Base-by-base conservation (phyloP, 2,329 filamentous ascomycete species). In the Fusarium sp. region DNA sequence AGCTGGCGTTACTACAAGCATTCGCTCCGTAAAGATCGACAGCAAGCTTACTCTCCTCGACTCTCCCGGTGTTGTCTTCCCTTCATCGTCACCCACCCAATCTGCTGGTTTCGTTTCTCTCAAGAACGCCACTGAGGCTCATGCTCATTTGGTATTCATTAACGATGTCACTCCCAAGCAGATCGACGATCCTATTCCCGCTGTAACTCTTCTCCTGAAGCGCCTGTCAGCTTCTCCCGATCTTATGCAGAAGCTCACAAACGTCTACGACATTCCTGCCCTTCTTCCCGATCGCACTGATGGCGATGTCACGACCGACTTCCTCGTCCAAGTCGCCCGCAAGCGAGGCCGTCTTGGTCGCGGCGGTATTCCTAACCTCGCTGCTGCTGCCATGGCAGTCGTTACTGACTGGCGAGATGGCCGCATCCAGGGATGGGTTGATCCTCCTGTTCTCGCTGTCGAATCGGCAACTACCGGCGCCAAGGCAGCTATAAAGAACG, bases 351-450 rank as follows among this genome's bases (percentile, higher is more conserved):
- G 96, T 62, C 86, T 99, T 18, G 94, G 95, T 54, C 92, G 92
- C 74, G 95, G 95, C 23, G 96, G 96, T 69, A 88, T 98, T 18
- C 96, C 96, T 45, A 99, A 98, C 81, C 82, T 98, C 64, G 87
- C 90, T 73, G 91, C 92, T 58, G 95, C 96, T 11, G 96, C 95
- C 70, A 95, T 96, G 88, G 92, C 93, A 1, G 95, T 99, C 60
- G 90, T 99, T 63, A 96, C 91, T n/a, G 96, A 99, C 84, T 97
- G 96, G 93, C 89, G 96, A 74, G 95, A 98, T 80, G 95, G 95
- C 30, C 90, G 96, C 56, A 97, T 99, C 76, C 94, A 97, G 82
- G 95, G 95, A 62, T 97, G 95, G 95, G 89, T 91, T 50, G 92
- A 94, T 75, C 88, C 94, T 5, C 94, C 95, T 11, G 86, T 87